phyloP scores from a whole-genome alignment of 768 basidiomycete species.

The Hericium erinaceus region DNA sequence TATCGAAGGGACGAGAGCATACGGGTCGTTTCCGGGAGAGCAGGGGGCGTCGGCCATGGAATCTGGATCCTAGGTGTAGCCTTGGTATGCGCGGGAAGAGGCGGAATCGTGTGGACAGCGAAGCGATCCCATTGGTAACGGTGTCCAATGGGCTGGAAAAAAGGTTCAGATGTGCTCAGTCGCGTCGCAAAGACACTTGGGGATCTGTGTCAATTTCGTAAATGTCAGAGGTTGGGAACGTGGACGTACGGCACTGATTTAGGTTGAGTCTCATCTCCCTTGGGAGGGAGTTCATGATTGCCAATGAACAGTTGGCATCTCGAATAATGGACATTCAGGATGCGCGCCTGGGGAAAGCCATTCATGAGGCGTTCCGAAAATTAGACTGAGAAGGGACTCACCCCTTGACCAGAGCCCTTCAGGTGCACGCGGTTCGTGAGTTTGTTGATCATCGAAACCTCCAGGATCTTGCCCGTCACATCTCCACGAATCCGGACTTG shows the following conservation, averaged over 20 bases:
- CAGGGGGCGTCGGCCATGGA: slow-evolving; percentile 53
- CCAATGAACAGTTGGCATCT: slow-evolving; percentile 74
- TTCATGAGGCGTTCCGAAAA: too few species aligned
- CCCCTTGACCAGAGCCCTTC: slow-evolving; percentile 36
- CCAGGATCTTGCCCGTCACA: slow-evolving; percentile 45
- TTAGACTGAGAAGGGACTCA: slow-evolving; percentile 8
- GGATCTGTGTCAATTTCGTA: neutral
- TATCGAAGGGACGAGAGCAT: too few species aligned
- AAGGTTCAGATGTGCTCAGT: slow-evolving; percentile 48
- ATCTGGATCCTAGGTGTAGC: slow-evolving; percentile 31
- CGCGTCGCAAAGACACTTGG: slow-evolving; percentile 72
- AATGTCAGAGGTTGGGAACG: neutral
- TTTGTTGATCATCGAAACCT: slow-evolving; percentile 68
- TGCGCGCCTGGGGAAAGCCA: neutral
- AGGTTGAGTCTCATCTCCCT: slow-evolving; percentile 16
- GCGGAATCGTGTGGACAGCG: slow-evolving; percentile 55
- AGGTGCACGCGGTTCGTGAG: slow-evolving; percentile 60
- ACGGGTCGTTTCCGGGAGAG: too few species aligned
- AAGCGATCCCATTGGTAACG: slow-evolving; percentile 68
- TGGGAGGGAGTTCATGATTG: slow-evolving; percentile 49
- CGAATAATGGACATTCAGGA: slow-evolving; percentile 46
- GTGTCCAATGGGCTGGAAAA: slow-evolving; percentile 45
- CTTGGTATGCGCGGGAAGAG: slow-evolving; percentile 32
- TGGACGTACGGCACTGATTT: slow-evolving; percentile 20
- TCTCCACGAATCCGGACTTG: slow-evolving; percentile 64